Evolutionary conservation across 2,329 filamentous ascomycete genomes (phyloP), one percentile per base, ranked within the genome.

Genomic region (Stachybotrys elegans): DNA sequence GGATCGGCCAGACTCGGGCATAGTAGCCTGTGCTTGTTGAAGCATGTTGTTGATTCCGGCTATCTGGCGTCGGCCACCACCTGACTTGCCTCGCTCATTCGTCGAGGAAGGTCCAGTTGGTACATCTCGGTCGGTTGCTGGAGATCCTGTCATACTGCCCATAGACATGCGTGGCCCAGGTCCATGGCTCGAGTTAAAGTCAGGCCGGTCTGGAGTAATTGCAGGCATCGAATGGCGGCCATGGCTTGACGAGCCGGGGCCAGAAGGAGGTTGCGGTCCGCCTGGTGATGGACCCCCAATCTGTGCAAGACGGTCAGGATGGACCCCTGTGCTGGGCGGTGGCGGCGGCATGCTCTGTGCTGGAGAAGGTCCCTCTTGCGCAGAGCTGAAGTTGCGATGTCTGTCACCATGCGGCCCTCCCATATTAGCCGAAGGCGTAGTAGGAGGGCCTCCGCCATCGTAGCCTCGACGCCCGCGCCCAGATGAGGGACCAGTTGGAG

Each of bases 41-140:
- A 82, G 67, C 41, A 72, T 78, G 48, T 64, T 79, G 51, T 82
- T 80, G 47, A 84, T 83, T 37, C 76, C 74, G 12, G 73, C 73
- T 22, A 84, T 65, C 52, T 83, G 77, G 45, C 79, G 68, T 46
- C 71, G 66, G 16, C 72, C 67, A 22, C 73, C 70, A 52, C 50
- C 63, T 22, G 56, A 57, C 29, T 60, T 53, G 21, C 53, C 46
- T 22, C 70, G 62, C 22, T 73, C 68, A 17, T 58, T 57, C 8
- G 56, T 51, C 21, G 64, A 62, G 9, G 66, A 54, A 13, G 64
- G 64, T 0, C 63, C 64, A 6, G 68, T 66, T 2, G 63, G 64
- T 5, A 64, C 60, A 16, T 49, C 53, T 4, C 47, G 40, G 4
- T 66, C 64, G 17, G 47, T 39, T 4, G 45, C 51, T n/a, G 58